Evolutionary conservation across 179 eudicot species (phyloP).

Genomic region (Spergularia azorica): DNA sequence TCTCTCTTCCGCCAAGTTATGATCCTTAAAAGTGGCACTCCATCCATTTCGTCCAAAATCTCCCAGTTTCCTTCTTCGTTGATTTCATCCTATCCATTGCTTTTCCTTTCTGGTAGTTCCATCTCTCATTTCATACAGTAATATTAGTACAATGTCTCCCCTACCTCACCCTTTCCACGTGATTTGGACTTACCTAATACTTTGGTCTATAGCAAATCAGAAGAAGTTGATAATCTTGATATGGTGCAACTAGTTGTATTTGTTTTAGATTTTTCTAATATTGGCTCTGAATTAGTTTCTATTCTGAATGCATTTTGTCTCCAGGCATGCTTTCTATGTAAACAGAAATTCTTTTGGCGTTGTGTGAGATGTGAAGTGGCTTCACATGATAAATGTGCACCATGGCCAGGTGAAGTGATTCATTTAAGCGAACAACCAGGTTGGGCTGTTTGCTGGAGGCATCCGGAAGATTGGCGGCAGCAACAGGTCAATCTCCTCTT

Average conservation of each 20-base stretch:
- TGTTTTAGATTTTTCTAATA: background rate
- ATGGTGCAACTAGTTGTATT: background rate
- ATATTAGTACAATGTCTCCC: no score
- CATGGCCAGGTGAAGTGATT: constrained; percentile 75
- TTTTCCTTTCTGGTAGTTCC: no score
- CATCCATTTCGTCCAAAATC: no score
- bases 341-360: constrained; percentile 66
- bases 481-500: constrained; percentile 80
- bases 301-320: constrained; percentile 20
- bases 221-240: no score
- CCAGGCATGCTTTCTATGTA: constrained; percentile 86
- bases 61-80: no score
- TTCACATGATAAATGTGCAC: constrained; percentile 77
- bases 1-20: background rate
- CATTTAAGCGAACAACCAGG: constrained; percentile 53
- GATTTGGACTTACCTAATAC: no score
- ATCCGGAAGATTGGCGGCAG: constrained; percentile 66
- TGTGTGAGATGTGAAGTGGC: constrained; percentile 80
- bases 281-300: constrained; percentile 1
- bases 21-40: no score
- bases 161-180: no score
- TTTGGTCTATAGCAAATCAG: no score
- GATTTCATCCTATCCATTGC: no score
- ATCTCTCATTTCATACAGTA: no score
- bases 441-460: constrained; percentile 91